These are phyloP conservation scores for Auxenochlorella pyrenoidosa DNA, from an alignment of 139 green algal genomes.

Conservation along the genomic window DNA sequence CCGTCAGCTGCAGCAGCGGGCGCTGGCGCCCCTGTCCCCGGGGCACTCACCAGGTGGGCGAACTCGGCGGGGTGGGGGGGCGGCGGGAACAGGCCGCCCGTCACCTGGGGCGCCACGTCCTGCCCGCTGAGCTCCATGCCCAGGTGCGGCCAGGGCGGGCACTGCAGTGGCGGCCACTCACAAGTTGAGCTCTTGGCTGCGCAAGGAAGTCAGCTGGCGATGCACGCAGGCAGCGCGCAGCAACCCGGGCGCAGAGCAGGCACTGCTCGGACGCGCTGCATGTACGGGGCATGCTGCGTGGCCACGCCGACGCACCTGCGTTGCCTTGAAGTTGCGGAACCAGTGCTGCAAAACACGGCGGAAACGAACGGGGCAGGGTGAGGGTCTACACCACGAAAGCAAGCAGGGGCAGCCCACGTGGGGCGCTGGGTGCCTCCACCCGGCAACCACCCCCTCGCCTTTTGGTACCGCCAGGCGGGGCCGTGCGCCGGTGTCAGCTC, in stretches of 20 bases:
- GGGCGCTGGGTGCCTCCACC: too few species aligned
- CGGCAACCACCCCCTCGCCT: background rate
- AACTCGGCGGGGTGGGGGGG: conserved; percentile 14
- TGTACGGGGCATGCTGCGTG: too few species aligned
- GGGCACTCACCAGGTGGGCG: background rate
- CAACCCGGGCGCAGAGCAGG: too few species aligned
- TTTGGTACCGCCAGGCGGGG: background rate
- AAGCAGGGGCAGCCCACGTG: too few species aligned
- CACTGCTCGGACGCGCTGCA: too few species aligned
- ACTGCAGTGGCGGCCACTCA: background rate
- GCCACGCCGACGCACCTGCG: background rate
- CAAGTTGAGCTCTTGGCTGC: background rate
- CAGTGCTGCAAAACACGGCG: background rate
- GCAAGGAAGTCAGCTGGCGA: too few species aligned
- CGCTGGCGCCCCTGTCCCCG: too few species aligned
- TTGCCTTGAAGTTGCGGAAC: background rate
- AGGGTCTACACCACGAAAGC: too few species aligned
- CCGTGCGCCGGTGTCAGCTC: background rate
- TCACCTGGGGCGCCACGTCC: background rate
- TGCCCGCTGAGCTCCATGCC: background rate
- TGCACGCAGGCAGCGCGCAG: too few species aligned
- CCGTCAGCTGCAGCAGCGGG: too few species aligned
- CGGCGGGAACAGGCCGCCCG: conserved; percentile 24
- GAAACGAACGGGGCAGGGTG: background rate
- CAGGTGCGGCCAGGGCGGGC: conserved; percentile 33